Conservation (phyloP, 2,329 filamentous ascomycete genomes). For the Botrytis porri region DNA sequence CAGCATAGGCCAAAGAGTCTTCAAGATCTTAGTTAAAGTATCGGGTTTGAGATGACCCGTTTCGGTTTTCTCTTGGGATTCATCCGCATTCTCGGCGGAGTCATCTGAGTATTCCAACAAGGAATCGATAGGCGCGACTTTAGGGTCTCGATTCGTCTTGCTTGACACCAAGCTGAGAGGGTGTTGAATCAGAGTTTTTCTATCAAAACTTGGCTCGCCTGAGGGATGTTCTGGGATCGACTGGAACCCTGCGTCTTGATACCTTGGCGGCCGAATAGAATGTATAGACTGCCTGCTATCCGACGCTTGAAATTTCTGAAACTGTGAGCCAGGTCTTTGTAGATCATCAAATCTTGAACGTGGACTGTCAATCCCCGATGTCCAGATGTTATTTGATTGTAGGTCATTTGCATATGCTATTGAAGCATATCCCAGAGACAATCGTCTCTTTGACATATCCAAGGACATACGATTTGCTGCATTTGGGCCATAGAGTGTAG, state of each 20-base stretch:
- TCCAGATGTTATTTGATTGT: conserved; percentile 26
- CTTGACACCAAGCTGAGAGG: neutral
- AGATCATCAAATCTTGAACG: conserved; percentile 7
- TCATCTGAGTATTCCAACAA: neutral
- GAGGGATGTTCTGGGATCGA: neutral
- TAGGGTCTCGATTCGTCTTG: neutral
- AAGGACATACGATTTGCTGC: neutral
- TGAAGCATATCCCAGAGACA: conserved; percentile 25
- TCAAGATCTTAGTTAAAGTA: conserved; percentile 55
- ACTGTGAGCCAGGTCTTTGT: neutral
- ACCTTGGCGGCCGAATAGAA: neutral
- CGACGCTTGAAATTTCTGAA: neutral
- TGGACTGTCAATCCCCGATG: conserved; percentile 13
- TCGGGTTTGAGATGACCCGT: conserved; percentile 21
- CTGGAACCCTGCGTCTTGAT: neutral
- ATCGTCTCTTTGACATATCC: conserved; percentile 17
- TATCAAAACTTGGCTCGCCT: neutral
- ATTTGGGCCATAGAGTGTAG: conserved; percentile 1
- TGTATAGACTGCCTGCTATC: neutral
- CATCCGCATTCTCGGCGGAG: neutral
- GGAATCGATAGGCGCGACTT: neutral
- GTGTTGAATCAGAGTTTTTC: neutral
- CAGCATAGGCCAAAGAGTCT: conserved; percentile 69
- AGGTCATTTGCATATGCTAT: conserved; percentile 26
- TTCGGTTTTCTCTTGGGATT: neutral